phyloP scores from a whole-genome alignment of 345 rosid species.

The Corymbia maculata region DNA sequence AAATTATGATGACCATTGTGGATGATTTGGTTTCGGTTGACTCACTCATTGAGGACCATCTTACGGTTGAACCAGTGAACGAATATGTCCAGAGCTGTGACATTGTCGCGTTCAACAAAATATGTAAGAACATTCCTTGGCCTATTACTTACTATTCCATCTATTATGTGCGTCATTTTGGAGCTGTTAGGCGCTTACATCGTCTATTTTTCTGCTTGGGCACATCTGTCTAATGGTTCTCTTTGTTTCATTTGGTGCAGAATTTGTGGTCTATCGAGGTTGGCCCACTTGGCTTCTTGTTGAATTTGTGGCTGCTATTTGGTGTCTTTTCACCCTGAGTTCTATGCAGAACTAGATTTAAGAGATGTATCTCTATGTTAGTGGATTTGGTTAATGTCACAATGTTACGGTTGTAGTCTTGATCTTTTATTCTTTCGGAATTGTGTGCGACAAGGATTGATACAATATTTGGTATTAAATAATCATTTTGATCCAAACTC shows the following conservation, averaged over 20 bases:
- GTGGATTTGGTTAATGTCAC: neutral
- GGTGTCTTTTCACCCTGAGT: neutral
- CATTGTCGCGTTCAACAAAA: constrained; percentile 46
- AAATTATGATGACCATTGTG: constrained; percentile 38
- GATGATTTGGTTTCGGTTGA: constrained; percentile 46
- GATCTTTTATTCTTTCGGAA: neutral
- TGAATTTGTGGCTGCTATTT: neutral
- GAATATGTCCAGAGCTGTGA: constrained; percentile 44
- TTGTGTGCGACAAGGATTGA: neutral
- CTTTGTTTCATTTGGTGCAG: neutral
- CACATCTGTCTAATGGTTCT: neutral
- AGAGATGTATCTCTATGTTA: neutral
- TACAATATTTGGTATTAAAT: neutral
- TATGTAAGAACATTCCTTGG: constrained; percentile 5
- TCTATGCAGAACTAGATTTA: neutral
- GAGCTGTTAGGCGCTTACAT: neutral
- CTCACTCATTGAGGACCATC: constrained; percentile 26
- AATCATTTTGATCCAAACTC: neutral
- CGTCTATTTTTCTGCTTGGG: neutral
- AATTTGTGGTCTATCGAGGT: neutral
- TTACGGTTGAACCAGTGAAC: constrained; percentile 31
- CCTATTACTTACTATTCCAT: neutral
- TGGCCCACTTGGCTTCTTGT: neutral
- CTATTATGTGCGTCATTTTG: neutral
- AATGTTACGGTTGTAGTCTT: neutral